Evolutionary conservation across 108 stramenopile species (phyloP).

Genomic region (Skeletonema tropicum): DNA sequence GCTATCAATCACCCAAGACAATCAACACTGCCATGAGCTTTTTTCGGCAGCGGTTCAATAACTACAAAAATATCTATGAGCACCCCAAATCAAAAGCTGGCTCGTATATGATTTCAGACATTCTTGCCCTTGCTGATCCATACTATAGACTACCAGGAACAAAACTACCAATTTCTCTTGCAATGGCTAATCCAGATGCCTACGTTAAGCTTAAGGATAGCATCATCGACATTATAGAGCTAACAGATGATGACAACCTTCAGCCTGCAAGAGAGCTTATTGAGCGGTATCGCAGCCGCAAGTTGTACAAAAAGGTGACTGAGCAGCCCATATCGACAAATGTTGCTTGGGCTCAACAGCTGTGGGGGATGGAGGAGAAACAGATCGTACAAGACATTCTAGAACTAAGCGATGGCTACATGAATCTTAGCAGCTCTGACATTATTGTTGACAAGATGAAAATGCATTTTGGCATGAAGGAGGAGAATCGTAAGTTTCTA

Average conservation of each 20-base stretch:
- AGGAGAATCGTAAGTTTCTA: conserved; percentile 58
- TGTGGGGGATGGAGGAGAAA: conserved; percentile 35
- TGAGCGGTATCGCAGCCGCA: conserved; percentile 46
- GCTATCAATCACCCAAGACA: conserved; percentile 84
- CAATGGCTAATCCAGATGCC: conserved; percentile 51
- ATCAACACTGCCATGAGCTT: conserved; percentile 63
- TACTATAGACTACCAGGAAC: conserved; percentile 47
- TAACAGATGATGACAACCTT: conserved; percentile 47
- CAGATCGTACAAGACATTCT: conserved; percentile 51
- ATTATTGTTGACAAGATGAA: conserved; percentile 66
- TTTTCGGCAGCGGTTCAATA: conserved; percentile 70
- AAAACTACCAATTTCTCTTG: conserved; percentile 69
- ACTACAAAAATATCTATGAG: conserved; percentile 83
- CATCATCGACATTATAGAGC: conserved; percentile 62
- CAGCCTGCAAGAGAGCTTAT: conserved; percentile 59
- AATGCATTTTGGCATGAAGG: conserved; percentile 75
- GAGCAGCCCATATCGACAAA: conserved; percentile 17
- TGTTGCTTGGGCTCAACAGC: conserved; percentile 19
- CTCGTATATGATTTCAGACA: conserved; percentile 80
- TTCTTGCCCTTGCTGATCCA: conserved; percentile 77
- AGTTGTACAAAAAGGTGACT: conserved; percentile 68
- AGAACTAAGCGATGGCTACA: conserved; percentile 13
- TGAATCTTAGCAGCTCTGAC: conserved; percentile 47
- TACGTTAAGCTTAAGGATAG: conserved; percentile 62
- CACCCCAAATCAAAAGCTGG: conserved; percentile 80